phyloP scores from a whole-genome alignment of 2,329 filamentous ascomycete species.

The Trematosphaeria pertusa region DNA sequence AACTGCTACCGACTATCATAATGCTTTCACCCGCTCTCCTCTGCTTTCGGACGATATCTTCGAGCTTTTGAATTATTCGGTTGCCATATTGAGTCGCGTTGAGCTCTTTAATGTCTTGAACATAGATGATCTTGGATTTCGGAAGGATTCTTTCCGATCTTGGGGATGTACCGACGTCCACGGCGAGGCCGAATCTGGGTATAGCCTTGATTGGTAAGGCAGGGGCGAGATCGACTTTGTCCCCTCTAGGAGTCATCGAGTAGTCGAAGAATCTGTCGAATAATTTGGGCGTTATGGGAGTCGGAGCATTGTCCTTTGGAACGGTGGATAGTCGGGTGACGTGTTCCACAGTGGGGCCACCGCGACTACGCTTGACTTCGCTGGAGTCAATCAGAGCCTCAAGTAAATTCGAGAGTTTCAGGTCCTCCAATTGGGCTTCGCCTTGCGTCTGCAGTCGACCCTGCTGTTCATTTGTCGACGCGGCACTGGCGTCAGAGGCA shows the following conservation, averaged over 20 bases:
- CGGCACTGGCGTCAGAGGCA: slow-evolving; percentile 16
- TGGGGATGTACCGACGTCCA: slow-evolving; percentile 28
- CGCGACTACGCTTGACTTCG: slow-evolving; percentile 36
- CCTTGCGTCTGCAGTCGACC: slow-evolving; percentile 29
- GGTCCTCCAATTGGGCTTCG: slow-evolving; percentile 45
- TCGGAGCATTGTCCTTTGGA: slow-evolving; percentile 3
- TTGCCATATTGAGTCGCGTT: slow-evolving; percentile 72
- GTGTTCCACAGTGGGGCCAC: slow-evolving; percentile 11
- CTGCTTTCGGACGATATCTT: slow-evolving; percentile 73
- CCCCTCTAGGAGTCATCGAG: slow-evolving; percentile 26
- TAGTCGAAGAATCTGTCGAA: slow-evolving; percentile 44
- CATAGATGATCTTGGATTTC: slow-evolving; percentile 72
- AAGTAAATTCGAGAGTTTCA: slow-evolving; percentile 43
- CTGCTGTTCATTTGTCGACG: slow-evolving; percentile 21
- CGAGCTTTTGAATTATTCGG: slow-evolving; percentile 72
- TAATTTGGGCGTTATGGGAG: slow-evolving; percentile 14
- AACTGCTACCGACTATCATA: slow-evolving; percentile 79
- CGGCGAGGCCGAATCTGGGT: slow-evolving; percentile 20
- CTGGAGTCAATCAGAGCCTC: slow-evolving; percentile 42
- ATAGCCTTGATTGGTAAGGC: slow-evolving; percentile 26
- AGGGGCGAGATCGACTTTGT: slow-evolving; percentile 32
- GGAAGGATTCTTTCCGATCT: slow-evolving; percentile 24
- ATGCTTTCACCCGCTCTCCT: slow-evolving; percentile 75
- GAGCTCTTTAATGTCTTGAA: slow-evolving; percentile 83
- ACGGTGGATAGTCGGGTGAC: slow-evolving; percentile 1